Conservation (phyloP, 169 alveolate genomes). For the Toxoplasma gondii region DNA sequence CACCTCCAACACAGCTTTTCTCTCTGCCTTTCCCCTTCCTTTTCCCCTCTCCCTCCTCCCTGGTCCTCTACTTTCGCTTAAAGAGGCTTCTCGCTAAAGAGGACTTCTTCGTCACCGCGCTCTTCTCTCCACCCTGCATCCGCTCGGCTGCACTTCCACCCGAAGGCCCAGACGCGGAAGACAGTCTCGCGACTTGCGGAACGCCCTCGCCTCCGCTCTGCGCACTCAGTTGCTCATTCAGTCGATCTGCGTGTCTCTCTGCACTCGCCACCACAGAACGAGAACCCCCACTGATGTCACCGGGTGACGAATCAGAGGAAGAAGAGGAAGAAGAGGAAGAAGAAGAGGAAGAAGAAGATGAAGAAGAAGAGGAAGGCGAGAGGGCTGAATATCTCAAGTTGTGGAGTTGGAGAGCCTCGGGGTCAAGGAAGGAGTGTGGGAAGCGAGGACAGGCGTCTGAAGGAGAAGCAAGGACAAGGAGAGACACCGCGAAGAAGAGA, state of each 20-base stretch:
- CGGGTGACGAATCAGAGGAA: background rate
- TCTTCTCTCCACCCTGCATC: background rate
- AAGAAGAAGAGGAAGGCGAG: background rate
- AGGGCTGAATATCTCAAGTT: background rate
- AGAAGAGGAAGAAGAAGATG: background rate
- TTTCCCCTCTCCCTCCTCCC: background rate
- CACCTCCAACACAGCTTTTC: too few relatives aligned
- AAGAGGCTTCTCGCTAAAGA: background rate
- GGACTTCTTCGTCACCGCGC: background rate
- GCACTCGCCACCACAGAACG: too few relatives aligned
- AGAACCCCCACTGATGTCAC: background rate
- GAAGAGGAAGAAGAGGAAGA: background rate
- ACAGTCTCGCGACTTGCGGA: background rate
- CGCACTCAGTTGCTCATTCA: too few relatives aligned
- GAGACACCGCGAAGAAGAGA: background rate
- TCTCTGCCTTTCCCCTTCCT: too few relatives aligned
- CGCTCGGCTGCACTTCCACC: background rate
- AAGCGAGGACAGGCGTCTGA: slow-evolving; percentile 2
- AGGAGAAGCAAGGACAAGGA: background rate
- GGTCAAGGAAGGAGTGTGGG: background rate
- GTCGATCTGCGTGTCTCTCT: too few relatives aligned
- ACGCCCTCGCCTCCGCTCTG: background rate
- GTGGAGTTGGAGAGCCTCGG: background rate
- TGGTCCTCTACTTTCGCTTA: background rate
- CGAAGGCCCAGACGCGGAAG: background rate